Evolutionary conservation across 2,329 filamentous ascomycete species (phyloP), one percentile per base, ranked within the genome.

Genomic region (Aspergillus sp.): DNA sequence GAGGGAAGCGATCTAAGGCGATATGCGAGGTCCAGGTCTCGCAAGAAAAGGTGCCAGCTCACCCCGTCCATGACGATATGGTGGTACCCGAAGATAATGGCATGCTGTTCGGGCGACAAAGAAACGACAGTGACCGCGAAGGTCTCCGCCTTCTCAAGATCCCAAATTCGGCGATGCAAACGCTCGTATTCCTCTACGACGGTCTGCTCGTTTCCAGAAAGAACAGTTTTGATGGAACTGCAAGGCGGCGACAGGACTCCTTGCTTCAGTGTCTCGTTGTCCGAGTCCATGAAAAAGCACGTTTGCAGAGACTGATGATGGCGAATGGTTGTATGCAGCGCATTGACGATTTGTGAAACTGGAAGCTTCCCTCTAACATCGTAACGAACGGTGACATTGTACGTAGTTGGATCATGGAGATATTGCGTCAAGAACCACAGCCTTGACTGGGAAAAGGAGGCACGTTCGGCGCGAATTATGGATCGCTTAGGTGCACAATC

Each of bases 1-100:
- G 45, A 17, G 2, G 6, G 9, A 24, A 14, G 52, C 11, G 46
- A 16, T 4, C n/a, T 41, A 32, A 6, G 46, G 11, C 14, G 11
- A 36, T 41, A 41, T 41, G 35, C 22, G 33, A n/a, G 9, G 17
- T 55, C 19, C 40, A 69, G 16, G 36, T 68, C 63, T 17, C 26
- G 45, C 3, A 68, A 49, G 40, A 69, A 57, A 2, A 63, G 48
- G 4, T 62, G 45, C 38, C 55, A 60, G 43, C 65, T 61, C 19
- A 63, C 30, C 3, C 66, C 67, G 47, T 73, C 70, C 52, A 71
- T 60, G 19, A 55, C 57, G 46, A 73, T 69, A 49, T 72, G 69
- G 46, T 73, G 70, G 40, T 58, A 66, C 1, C 53, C 60, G 16
- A 73, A 26, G 13, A 72, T 41, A 6, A 67, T 30, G 55, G 54